Evolutionary conservation across 345 rosid species (phyloP).

Genomic region (Heritiera fomes): DNA sequence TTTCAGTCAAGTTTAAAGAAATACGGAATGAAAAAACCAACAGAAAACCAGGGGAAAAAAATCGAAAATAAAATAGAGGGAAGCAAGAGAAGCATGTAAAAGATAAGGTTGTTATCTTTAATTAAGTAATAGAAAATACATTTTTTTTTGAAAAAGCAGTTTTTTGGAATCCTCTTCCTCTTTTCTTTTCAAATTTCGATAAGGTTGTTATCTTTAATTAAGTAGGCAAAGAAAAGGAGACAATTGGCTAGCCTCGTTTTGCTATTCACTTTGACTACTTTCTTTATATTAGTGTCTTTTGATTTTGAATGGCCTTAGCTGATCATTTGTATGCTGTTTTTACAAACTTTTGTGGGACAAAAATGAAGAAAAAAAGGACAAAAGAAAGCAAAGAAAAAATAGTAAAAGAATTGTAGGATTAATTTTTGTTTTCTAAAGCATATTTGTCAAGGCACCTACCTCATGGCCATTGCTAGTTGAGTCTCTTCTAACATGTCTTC

Average conservation of each 20-base stretch:
- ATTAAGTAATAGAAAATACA: not conserved
- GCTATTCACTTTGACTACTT: slow-evolving; percentile 43
- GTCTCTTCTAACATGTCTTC: slow-evolving; percentile 73
- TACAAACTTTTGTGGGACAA: not conserved
- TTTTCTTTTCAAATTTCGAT: slow-evolving; percentile 16
- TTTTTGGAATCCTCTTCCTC: slow-evolving; percentile 33
- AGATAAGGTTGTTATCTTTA: too few relatives aligned
- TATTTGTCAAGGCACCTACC: slow-evolving; percentile 38
- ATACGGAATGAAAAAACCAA: not conserved
- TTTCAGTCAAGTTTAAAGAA: not conserved
- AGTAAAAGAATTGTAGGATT: not conserved
- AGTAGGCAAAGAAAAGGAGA: slow-evolving; percentile 19
- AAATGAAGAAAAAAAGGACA: not conserved
- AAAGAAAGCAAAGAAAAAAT: not conserved
- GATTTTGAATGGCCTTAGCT: slow-evolving; percentile 12
- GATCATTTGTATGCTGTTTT: not conserved
- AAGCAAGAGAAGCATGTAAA: not conserved
- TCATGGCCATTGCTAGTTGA: slow-evolving; percentile 82
- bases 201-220: slow-evolving; percentile 21
- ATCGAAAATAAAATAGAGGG: not conserved
- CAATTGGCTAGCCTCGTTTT: slow-evolving; percentile 24
- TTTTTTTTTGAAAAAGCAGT: slow-evolving; percentile 22
- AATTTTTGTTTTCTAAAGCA: slow-evolving; percentile 5
- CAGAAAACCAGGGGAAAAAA: not conserved
- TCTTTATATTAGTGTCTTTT: slow-evolving; percentile 1